Percentiles rank a stretch among this genome's conserved stretches.
These are phyloP conservation scores for Rubia yunnanensis DNA, from an alignment of 257 asterid genomes.

Conservation along the genomic window DNA sequence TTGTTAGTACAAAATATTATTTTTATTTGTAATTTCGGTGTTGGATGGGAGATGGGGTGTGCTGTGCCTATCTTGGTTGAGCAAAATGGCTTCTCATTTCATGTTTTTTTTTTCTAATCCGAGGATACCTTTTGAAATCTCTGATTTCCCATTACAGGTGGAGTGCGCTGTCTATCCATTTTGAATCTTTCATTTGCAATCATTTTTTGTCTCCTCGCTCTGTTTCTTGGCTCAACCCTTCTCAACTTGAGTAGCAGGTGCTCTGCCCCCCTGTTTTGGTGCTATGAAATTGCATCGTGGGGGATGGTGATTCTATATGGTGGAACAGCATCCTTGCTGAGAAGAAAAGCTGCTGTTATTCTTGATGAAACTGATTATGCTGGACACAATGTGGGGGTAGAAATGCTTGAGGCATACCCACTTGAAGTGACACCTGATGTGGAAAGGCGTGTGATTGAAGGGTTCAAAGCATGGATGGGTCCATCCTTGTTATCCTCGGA, in stretches of 20 bases:
- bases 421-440: conserved; percentile 66
- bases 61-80: no score
- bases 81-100: not conserved
- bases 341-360: conserved; percentile 57
- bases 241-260: conserved; percentile 91
- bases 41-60: no score
- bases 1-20: no score
- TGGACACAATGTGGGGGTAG: conserved; percentile 60
- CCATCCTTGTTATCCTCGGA: conserved; percentile 77
- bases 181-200: conserved; percentile 60
- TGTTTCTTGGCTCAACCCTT: conserved; percentile 87
- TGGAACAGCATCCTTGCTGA: conserved; percentile 58
- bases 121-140: not conserved
- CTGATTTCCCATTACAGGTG: conserved; percentile 39
- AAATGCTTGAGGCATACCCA: conserved; percentile 83
- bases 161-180: conserved; percentile 86
- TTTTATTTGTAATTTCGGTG: no score
- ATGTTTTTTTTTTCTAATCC: not conserved
- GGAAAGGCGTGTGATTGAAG: conserved; percentile 74
- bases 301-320: conserved; percentile 73
- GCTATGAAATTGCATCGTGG: conserved; percentile 80
- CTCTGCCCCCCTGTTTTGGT: conserved; percentile 90
- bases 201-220: conserved; percentile 73
- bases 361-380: conserved; percentile 55
- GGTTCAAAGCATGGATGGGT: conserved; percentile 97